phyloP scores from a whole-genome alignment of 305 asterid species.

The Fraxinus sp. region DNA sequence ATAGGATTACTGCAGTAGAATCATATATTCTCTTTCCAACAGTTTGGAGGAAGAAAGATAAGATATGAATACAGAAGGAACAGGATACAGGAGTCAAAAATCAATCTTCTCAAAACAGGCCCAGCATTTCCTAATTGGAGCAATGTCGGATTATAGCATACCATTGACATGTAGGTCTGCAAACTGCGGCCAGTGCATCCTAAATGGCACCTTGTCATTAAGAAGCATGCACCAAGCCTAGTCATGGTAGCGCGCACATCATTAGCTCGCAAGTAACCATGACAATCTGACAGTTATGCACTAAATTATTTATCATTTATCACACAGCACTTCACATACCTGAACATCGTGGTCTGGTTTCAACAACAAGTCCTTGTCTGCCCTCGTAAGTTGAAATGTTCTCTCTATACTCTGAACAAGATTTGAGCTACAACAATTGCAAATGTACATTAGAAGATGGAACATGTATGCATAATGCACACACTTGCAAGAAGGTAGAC shows the following conservation, averaged over 20 bases:
- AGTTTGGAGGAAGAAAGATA: slow-evolving; percentile 13
- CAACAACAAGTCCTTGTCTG: slow-evolving; percentile 73
- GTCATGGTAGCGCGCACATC: slow-evolving; percentile 30
- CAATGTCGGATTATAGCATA: slow-evolving; percentile 36
- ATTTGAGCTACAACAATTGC: slow-evolving; percentile 53
- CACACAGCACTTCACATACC: slow-evolving; percentile 49
- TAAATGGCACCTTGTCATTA: slow-evolving; percentile 90
- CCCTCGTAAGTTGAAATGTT: slow-evolving; percentile 82
- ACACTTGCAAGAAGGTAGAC: background rate
- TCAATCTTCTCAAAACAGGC: slow-evolving; percentile 1
- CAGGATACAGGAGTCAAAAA: slow-evolving; percentile 3
- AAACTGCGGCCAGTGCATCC: slow-evolving; percentile 99
- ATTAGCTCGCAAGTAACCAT: slow-evolving; percentile 14
- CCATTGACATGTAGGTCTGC: slow-evolving; percentile 96
- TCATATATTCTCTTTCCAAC: slow-evolving; percentile 10
- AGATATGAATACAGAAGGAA: slow-evolving; percentile 4
- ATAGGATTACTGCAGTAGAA: slow-evolving; percentile 5
- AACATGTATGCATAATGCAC: background rate
- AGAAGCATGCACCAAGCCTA: slow-evolving; percentile 99
- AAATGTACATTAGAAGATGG: slow-evolving; percentile 24
- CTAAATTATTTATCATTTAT: background rate
- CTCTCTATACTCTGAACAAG: slow-evolving; percentile 84
- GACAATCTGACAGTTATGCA: background rate
- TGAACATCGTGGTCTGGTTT: slow-evolving; percentile 90
- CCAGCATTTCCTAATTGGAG: background rate